Evolutionary conservation across 768 basidiomycete genomes (phyloP), one percentile per base, ranked within the genome.

Genomic region (Kwoniella pini): DNA sequence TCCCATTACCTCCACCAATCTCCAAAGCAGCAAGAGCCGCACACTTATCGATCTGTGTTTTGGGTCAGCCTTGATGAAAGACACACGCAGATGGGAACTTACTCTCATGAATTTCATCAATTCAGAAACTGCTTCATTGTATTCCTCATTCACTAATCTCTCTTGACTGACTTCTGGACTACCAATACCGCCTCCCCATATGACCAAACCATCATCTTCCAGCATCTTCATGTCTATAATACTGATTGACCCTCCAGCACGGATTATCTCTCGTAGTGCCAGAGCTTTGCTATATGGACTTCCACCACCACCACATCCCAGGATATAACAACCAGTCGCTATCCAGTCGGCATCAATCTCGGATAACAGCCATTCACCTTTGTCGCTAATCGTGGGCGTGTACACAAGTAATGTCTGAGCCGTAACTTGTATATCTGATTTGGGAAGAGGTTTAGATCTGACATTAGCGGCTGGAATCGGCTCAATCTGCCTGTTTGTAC

Each of bases 301-400:
- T 6, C 86, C 86, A 2, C 86, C 86, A 27, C 86, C 86, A 2
- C 86, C 86, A 17, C 82, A 83, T 0, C 86, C 86, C 1, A 87
- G 79, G 39, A 87, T 80, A 39, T 84, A 84, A 53, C 85, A 86
- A 28, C 86, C 86, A 54, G 85, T 84, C 24, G 84, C 82, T 45
- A 87, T 83, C 80, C 84, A 87, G 55, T 84, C 76, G 22, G 83
- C 70, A 63, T 84, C 83, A 1, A 79, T 75, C 66, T 84, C 82
- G 13, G 80, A 80, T 4, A 84, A 50, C 36, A 79, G 67, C 83
- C 83, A 84, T 62, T 81, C 80, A 11, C 80, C 65, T 4, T 75
- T 74, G 0, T 50, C n/a, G 30, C 54, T 64, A 43, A 85, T 79
- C 24, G 46, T 69, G 3, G 81, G 82, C 31, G 52, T 66, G 64